phyloP scores from a whole-genome alignment of 2,329 filamentous ascomycete genomes.

The Trichoderma asperellum region DNA sequence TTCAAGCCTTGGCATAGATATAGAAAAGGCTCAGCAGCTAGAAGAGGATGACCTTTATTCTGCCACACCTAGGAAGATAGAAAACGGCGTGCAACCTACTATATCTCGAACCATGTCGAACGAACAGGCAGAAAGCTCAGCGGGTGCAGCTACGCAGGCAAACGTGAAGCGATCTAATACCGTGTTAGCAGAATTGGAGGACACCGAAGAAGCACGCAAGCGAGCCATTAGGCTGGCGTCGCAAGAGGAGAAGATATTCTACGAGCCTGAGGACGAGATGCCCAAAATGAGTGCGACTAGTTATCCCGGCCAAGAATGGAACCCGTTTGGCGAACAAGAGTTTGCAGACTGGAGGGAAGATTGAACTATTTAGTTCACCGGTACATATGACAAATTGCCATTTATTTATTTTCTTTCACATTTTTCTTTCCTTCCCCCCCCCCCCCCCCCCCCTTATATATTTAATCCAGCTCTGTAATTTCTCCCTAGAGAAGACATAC shows the following conservation, averaged over 20 bases:
- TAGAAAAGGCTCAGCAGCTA: conserved; percentile 28
- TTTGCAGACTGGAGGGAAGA: conserved; percentile 34
- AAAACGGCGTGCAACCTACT: background rate
- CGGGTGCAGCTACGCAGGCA: conserved; percentile 13
- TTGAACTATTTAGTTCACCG: background rate
- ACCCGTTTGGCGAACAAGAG: conserved; percentile 52
- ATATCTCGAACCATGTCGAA: conserved; percentile 9
- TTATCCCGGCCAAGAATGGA: conserved; percentile 74
- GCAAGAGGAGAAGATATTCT: conserved; percentile 60
- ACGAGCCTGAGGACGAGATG: conserved; percentile 44
- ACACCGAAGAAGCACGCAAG: conserved; percentile 50
- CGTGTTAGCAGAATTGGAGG: conserved; percentile 45
- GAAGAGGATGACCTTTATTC: conserved; percentile 43
- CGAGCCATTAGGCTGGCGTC: conserved; percentile 49
- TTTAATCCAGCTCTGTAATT: conserved; percentile 3
- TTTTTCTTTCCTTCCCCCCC: background rate
- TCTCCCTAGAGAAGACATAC: conserved; percentile 2
- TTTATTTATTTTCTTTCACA: background rate
- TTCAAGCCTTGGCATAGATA: conserved; percentile 18
- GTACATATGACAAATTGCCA: conserved; percentile 4
- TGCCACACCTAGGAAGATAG: conserved; percentile 38
- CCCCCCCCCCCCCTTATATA: background rate
- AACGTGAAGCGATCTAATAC: conserved; percentile 28
- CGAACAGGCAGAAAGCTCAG: conserved; percentile 22
- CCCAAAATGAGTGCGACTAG: conserved; percentile 68